Conservation (phyloP, 2,329 filamentous ascomycete species). For the Dactylella cylindrospora region DNA sequence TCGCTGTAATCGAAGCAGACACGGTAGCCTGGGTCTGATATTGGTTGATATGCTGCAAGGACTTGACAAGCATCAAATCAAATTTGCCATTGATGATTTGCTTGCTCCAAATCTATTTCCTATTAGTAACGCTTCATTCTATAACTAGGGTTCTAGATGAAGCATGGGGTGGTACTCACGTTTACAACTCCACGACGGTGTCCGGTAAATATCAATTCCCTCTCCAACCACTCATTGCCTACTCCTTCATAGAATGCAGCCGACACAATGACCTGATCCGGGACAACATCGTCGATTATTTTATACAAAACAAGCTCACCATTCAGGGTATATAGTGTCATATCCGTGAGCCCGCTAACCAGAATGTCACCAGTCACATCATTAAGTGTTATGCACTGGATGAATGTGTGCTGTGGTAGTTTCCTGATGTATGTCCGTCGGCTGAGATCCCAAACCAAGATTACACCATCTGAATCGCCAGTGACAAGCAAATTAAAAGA, state of each 20-base stretch:
- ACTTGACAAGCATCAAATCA: slow-evolving; percentile 74
- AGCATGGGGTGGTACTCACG: slow-evolving; percentile 56
- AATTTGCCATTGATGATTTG: slow-evolving; percentile 65
- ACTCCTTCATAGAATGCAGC: slow-evolving; percentile 92
- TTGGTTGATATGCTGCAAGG: slow-evolving; percentile 75
- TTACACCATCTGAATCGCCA: slow-evolving; percentile 75
- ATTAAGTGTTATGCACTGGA: slow-evolving; percentile 80
- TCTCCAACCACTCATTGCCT: slow-evolving; percentile 87
- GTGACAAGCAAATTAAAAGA: slow-evolving; percentile 87
- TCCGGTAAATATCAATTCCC: slow-evolving; percentile 82
- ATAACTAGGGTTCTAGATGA: slow-evolving; percentile 35
- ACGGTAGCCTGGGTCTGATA: slow-evolving; percentile 62
- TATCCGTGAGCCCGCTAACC: slow-evolving; percentile 72
- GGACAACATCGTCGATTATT: slow-evolving; percentile 76
- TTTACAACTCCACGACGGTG: slow-evolving; percentile 83
- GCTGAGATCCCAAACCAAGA: slow-evolving; percentile 93
- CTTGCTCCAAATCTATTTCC: slow-evolving; percentile 60
- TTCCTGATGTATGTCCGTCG: slow-evolving; percentile 80
- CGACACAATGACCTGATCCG: slow-evolving; percentile 56
- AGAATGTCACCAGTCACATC: slow-evolving; percentile 88
- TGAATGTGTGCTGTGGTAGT: slow-evolving; percentile 56
- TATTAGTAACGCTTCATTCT: not conserved
- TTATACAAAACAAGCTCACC: slow-evolving; percentile 80
- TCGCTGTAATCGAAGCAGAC: slow-evolving; percentile 74
- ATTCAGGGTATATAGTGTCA: slow-evolving; percentile 83